Evolutionary conservation across 2,329 filamentous ascomycete genomes (phyloP).

Genomic region (Aspergillus fumigatus): DNA sequence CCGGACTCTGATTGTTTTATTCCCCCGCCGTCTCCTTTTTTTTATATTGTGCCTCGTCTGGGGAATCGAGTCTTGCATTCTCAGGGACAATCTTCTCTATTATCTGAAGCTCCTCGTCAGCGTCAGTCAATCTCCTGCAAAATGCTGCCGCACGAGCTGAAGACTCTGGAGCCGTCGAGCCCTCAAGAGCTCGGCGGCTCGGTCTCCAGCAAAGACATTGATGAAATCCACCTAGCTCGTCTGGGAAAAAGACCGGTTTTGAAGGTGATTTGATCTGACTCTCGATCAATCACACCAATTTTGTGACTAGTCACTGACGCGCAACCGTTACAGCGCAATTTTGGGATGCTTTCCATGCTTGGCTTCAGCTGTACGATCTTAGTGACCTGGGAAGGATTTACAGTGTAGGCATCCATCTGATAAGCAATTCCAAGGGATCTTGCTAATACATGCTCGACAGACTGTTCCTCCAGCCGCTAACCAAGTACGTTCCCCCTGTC

Average conservation of each 20-base stretch:
- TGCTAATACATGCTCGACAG: neutral
- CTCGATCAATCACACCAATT: neutral
- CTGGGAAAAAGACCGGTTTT: constrained; percentile 50
- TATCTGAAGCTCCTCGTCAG: neutral
- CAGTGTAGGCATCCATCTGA: constrained; percentile 3
- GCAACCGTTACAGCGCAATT: constrained; percentile 13
- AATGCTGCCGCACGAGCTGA: neutral
- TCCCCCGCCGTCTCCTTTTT: neutral
- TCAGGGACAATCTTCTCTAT: neutral
- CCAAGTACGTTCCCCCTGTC: constrained; percentile 2
- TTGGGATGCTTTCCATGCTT: constrained; percentile 16
- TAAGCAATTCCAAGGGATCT: neutral
- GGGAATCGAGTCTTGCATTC: neutral
- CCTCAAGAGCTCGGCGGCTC: constrained; percentile 10
- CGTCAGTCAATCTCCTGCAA: neutral
- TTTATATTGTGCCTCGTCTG: neutral
- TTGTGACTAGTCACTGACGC: neutral
- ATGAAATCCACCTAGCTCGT: constrained; percentile 45
- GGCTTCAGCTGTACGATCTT: constrained; percentile 22
- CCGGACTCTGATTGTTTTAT: neutral
- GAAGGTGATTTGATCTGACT: constrained; percentile 23
- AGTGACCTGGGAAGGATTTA: constrained; percentile 19
- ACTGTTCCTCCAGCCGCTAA: constrained; percentile 7
- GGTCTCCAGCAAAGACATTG: constrained; percentile 21
- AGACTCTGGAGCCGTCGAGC: constrained; percentile 2